Conservation (phyloP, 1,284 basidiomycete species). For the Ceratobasidium sp. region DNA sequence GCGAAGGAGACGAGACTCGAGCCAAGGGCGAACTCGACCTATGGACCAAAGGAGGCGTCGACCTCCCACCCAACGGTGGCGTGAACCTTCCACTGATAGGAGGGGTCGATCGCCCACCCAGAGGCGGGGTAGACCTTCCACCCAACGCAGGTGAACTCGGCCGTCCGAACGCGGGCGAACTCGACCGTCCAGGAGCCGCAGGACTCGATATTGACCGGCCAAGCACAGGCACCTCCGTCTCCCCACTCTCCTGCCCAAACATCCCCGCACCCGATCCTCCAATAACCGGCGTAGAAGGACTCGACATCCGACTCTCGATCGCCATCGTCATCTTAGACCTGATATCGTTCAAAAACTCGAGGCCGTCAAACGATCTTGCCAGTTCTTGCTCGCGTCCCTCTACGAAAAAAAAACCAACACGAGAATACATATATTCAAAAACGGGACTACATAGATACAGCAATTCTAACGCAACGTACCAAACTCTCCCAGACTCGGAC, state of each 20-base stretch:
- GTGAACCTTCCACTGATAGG: background rate
- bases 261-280: background rate
- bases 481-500: slow-evolving; percentile 2
- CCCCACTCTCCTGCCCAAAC: background rate
- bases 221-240: background rate
- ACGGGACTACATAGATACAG: background rate
- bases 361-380: slow-evolving; percentile 23
- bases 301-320: background rate
- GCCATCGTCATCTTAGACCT: background rate
- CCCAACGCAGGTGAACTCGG: background rate
- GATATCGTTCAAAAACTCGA: slow-evolving; percentile 20
- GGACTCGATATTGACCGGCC: too few relatives aligned
- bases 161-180: background rate
- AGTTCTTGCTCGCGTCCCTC: background rate
- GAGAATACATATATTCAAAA: slow-evolving; percentile 15
- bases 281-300: background rate
- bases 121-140: too few relatives aligned
- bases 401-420: slow-evolving; percentile 13
- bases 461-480: slow-evolving; percentile 34
- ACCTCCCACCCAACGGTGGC: background rate
- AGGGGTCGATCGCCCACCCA: background rate
- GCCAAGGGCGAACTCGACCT: background rate
- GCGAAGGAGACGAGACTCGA: background rate
- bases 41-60: background rate
- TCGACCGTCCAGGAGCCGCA: background rate